These are phyloP conservation scores for Triticum monococcum DNA, from an alignment of 176 grass and related monocot species.

Conservation along the genomic window DNA sequence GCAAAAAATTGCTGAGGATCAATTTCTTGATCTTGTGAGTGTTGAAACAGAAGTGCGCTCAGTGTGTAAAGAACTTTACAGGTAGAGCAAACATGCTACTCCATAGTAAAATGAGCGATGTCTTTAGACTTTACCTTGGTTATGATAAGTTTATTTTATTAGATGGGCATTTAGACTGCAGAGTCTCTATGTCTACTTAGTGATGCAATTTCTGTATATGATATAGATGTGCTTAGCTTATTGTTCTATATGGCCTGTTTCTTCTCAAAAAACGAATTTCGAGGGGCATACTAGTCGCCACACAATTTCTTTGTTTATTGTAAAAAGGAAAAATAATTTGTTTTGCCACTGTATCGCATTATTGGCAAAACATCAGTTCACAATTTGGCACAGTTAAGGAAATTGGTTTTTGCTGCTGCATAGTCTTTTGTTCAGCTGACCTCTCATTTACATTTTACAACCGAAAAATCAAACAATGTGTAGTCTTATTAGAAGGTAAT, in stretches of 20 bases:
- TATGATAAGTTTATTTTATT: neutral
- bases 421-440: neutral
- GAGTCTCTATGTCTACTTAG: neutral
- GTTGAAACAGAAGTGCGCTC: constrained; percentile 84
- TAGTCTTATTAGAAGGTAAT: neutral
- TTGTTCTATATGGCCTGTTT: neutral
- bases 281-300: neutral
- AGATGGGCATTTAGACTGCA: neutral
- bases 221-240: neutral
- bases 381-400: neutral
- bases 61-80: constrained; percentile 93
- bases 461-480: neutral
- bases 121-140: constrained; percentile 16
- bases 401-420: neutral
- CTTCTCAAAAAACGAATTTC: no score
- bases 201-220: neutral
- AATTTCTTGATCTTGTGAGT: constrained; percentile 88
- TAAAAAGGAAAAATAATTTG: neutral
- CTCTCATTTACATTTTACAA: constrained; percentile 27
- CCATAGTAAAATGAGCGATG: constrained; percentile 15
- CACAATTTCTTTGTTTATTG: neutral
- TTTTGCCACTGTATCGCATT: neutral
- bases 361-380: neutral
- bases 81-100: constrained; percentile 37
- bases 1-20: constrained; percentile 77